Conservation (phyloP, 2,329 filamentous ascomycete genomes). For the Basipetospora chlamydospora region DNA sequence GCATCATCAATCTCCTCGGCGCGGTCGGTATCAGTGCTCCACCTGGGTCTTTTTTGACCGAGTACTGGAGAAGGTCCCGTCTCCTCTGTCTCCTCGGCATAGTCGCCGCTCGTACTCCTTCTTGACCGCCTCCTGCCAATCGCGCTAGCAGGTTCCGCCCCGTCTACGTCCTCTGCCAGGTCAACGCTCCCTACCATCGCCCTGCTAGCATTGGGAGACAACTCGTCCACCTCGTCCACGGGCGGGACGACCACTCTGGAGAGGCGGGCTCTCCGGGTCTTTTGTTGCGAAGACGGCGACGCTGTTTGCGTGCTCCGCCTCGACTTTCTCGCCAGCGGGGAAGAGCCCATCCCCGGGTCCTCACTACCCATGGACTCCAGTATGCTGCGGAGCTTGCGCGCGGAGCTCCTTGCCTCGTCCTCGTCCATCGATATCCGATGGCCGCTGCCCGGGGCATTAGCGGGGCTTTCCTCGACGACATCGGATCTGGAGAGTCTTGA, state of each 20-base stretch:
- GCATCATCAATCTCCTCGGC: slow-evolving; percentile 29
- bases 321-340: slow-evolving; percentile 28
- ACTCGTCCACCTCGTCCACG: slow-evolving; percentile 15
- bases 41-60: slow-evolving; percentile 10
- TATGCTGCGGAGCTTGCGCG: slow-evolving; percentile 1
- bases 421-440: slow-evolving; percentile 20
- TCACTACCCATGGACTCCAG: not conserved
- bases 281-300: slow-evolving; percentile 13
- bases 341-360: slow-evolving; percentile 14
- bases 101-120: too few relatives aligned
- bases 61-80: too few relatives aligned
- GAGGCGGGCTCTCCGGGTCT: slow-evolving; percentile 7
- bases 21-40: slow-evolving; percentile 18
- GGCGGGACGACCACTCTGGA: slow-evolving; percentile 4
- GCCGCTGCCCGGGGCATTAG: slow-evolving; percentile 40
- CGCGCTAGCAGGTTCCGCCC: too few relatives aligned
- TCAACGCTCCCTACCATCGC: slow-evolving; percentile 7
- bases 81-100: slow-evolving; percentile 11
- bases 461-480: slow-evolving; percentile 32
- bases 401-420: not conserved
- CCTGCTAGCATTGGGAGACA: slow-evolving; percentile 16
- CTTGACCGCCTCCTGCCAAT: too few relatives aligned
- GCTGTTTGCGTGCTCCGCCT: slow-evolving; percentile 19
- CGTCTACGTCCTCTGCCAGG: too few relatives aligned
- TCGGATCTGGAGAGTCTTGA: slow-evolving; percentile 5